Base-by-base conservation (phyloP, 2,329 filamentous ascomycete species). In the Tolypocladium cylindrosporum region DNA sequence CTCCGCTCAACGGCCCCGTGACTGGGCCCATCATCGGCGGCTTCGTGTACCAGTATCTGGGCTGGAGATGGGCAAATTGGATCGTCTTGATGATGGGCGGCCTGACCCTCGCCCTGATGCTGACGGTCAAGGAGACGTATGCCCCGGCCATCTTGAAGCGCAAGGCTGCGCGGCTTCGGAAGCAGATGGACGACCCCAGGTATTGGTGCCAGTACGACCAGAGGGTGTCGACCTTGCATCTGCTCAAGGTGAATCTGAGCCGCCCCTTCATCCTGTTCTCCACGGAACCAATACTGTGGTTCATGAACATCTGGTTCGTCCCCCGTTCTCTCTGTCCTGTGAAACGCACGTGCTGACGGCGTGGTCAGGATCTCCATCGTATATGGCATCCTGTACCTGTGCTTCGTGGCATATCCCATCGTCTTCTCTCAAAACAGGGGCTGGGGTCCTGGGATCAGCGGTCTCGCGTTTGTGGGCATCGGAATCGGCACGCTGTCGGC, bases 61-160 rank as follows among this genome's bases (percentile, higher is more conserved):
- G 90, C 13, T 97, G 92, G 92, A 77, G 91, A 37, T 96, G 91
- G 90, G 87, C 87, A 42, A 89, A 89, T 67, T 96, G 90, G 88
- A 79, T 94, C 24, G 82, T 87, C 10, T 73, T 93, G 66, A 92
- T 95, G 55, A 78, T 90, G 11, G 81, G 82, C 0, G 89, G 82
- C 1, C 77, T 80, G 0, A 84, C 83, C 0, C 81, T 86, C 58
- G 61, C 80, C 24, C 73, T 86, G 62, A 80, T 90, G 63, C 67
- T 77, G 2, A 76, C 81, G 1, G 77, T 89, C 54, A 82, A 82
- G 61, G 91, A 96, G 72, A 93, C 90, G 0, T 95, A 95, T 65
- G 81, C 84, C 0, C 90, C 90, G 1, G 79, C 79, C 0, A 79
- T 94, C 31, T 74, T 94, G 37, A 82, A 87, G 65, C 77, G 78